Percentiles rank a stretch among this genome's conserved stretches.
phyloP scores from a whole-genome alignment of 345 rosid genomes.

The Bruguiera gymnorhiza region DNA sequence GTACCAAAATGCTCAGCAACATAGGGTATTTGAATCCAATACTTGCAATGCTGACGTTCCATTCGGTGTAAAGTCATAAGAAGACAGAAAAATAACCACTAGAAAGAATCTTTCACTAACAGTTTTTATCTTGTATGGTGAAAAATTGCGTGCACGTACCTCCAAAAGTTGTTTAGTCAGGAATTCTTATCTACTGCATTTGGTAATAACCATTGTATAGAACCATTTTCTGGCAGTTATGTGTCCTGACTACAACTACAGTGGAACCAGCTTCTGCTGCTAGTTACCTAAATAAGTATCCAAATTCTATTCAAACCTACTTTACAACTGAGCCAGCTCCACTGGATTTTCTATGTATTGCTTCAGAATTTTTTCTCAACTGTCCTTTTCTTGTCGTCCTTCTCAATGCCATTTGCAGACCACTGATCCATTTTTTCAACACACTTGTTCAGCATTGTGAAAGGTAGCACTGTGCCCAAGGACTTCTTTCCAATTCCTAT shows the following conservation, averaged over 20 bases:
- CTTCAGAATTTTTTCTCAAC: slow-evolving; percentile 40
- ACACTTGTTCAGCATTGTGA: slow-evolving; percentile 29
- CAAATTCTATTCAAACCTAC: slow-evolving; percentile 44
- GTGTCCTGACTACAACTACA: slow-evolving; percentile 13
- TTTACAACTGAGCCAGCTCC: slow-evolving; percentile 54
- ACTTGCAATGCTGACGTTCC: background rate
- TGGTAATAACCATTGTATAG: slow-evolving; percentile 26
- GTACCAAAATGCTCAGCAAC: background rate
- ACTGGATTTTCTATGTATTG: slow-evolving; percentile 38
- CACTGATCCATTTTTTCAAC: slow-evolving; percentile 23
- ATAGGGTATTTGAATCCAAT: background rate
- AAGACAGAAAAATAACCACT: slow-evolving; percentile 28
- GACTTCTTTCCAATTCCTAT: slow-evolving; percentile 45
- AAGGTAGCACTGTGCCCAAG: slow-evolving; percentile 22
- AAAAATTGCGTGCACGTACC: slow-evolving; percentile 39
- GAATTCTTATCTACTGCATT: slow-evolving; percentile 32
- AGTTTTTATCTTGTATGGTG: slow-evolving; percentile 19
- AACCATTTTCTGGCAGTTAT: slow-evolving; percentile 29
- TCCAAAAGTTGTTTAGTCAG: slow-evolving; percentile 35
- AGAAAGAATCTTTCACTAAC: slow-evolving; percentile 40
- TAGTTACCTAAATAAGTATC: slow-evolving; percentile 36
- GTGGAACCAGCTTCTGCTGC: slow-evolving; percentile 41
- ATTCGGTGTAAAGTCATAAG: slow-evolving; percentile 13
- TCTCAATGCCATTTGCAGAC: slow-evolving; percentile 45
- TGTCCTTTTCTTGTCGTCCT: slow-evolving; percentile 42